These are phyloP conservation scores for Calocybe gangraenosa DNA, from an alignment of 768 basidiomycete genomes.

Conservation along the genomic window DNA sequence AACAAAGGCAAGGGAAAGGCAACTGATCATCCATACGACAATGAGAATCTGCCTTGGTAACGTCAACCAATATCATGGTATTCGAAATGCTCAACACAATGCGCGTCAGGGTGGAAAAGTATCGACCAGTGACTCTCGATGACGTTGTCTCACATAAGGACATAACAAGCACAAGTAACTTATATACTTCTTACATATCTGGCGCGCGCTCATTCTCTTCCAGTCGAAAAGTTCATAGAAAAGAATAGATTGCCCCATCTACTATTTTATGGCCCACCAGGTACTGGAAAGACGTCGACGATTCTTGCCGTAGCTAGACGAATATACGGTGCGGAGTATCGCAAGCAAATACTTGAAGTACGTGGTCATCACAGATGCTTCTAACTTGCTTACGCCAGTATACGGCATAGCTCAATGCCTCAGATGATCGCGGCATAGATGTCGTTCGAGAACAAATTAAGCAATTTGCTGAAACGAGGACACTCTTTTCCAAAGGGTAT, in stretches of 20 bases:
- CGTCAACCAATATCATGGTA: constrained; percentile 16
- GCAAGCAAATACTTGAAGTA: constrained; percentile 94
- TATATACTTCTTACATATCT: background rate
- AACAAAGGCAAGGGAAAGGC: constrained; percentile 75
- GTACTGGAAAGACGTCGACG: constrained; percentile 97
- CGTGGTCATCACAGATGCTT: constrained; percentile 9
- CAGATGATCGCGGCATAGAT: constrained; percentile 97
- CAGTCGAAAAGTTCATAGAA: constrained; percentile 96
- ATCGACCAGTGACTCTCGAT: constrained; percentile 83
- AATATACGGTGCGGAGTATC: constrained; percentile 84
- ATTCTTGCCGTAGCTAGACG: constrained; percentile 93
- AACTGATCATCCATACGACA: constrained; percentile 33
- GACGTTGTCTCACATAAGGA: constrained; percentile 98
- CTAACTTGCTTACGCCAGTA: background rate
- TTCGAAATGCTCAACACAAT: constrained; percentile 13
- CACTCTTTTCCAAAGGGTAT: constrained; percentile 87
- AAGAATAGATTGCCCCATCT: constrained; percentile 93
- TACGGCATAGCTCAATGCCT: constrained; percentile 79
- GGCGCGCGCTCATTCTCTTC: constrained; percentile 9
- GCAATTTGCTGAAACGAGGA: constrained; percentile 95
- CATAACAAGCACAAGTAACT: constrained; percentile 88
- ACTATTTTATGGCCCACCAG: constrained; percentile 96
- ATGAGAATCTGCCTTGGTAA: constrained; percentile 84
- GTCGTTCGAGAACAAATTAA: constrained; percentile 99
- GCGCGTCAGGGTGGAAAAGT: constrained; percentile 88